Evolutionary conservation across 164 flowering plant species (phyloP).

Genomic region (Brasenia schreberi): DNA sequence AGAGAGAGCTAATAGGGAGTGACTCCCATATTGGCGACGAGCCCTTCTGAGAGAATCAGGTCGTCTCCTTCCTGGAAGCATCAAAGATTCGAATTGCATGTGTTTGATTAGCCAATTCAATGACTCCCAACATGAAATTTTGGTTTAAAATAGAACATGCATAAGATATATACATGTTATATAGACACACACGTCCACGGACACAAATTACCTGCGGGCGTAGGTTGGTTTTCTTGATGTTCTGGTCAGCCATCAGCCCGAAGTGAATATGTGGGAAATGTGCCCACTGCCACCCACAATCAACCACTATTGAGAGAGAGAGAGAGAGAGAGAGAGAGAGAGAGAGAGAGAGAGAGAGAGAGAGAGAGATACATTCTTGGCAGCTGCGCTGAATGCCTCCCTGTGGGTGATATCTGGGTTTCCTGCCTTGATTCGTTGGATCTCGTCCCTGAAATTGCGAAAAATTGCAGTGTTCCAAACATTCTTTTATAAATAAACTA

Average conservation of each 20-base stretch:
- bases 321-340: background rate
- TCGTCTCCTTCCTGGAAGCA: conserved; percentile 61
- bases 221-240: conserved; percentile 48
- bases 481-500: no score
- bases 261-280: conserved; percentile 98
- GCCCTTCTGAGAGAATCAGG: conserved; percentile 61
- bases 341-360: no score
- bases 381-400: conserved; percentile 99
- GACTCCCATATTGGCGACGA: conserved; percentile 65
- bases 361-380: conserved; percentile 54
- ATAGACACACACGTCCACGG: background rate
- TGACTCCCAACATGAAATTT: no score
- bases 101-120: no score
- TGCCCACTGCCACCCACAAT: conserved; percentile 63
- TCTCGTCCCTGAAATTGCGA: conserved; percentile 72
- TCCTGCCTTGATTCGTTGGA: conserved; percentile 97
- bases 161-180: no score
- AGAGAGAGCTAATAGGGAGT: conserved; percentile 44
- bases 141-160: no score
- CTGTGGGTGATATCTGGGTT: conserved; percentile 97
- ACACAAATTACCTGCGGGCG: conserved; percentile 50
- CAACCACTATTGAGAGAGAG: background rate
- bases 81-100: background rate
- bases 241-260: conserved; percentile 87
- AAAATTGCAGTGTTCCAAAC: no score